Percentiles rank a stretch among this genome's conserved stretches.
phyloP scores from a whole-genome alignment of 495 filamentous ascomycete genomes.

The Aspergillus nanangensis region DNA sequence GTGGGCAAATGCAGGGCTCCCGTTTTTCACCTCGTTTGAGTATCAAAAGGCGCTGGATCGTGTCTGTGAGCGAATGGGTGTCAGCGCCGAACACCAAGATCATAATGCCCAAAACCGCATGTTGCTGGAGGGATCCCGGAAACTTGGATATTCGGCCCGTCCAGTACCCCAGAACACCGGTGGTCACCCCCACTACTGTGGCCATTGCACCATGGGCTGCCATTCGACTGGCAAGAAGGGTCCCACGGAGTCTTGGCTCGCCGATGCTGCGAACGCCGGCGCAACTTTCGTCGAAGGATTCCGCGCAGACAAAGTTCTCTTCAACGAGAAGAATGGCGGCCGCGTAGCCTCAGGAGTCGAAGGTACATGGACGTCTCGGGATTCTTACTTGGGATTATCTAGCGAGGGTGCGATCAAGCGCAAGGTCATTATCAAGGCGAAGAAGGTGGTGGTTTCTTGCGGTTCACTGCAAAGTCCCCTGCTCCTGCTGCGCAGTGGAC shows the following conservation, averaged over 20 bases:
- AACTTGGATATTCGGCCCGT: constrained; percentile 68
- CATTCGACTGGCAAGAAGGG: constrained; percentile 69
- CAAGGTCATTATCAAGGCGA: constrained; percentile 68
- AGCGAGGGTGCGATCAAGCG: constrained; percentile 44
- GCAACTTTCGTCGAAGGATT: constrained; percentile 80
- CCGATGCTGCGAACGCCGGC: constrained; percentile 69
- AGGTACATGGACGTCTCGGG: constrained; percentile 71
- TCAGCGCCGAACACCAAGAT: constrained; percentile 57
- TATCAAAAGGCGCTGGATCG: constrained; percentile 76
- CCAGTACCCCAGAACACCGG: constrained; percentile 78
- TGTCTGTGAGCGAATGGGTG: constrained; percentile 72
- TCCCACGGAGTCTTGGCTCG: constrained; percentile 70
- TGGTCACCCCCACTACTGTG: constrained; percentile 63
- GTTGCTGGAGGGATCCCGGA: constrained; percentile 69
- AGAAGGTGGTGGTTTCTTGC: constrained; percentile 72
- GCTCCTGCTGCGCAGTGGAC: constrained; percentile 67
- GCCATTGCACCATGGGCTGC: constrained; percentile 78
- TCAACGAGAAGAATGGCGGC: constrained; percentile 50
- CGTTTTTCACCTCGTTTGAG: constrained; percentile 70
- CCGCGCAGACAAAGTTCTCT: constrained; percentile 60
- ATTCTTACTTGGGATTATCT: constrained; percentile 52
- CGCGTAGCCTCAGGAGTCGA: constrained; percentile 61
- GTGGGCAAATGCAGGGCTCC: constrained; percentile 70
- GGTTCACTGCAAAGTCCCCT: constrained; percentile 74
- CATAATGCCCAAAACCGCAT: constrained; percentile 68